phyloP scores from a whole-genome alignment of 2,329 filamentous ascomycete species.

The Ambrosiella xylebori region DNA sequence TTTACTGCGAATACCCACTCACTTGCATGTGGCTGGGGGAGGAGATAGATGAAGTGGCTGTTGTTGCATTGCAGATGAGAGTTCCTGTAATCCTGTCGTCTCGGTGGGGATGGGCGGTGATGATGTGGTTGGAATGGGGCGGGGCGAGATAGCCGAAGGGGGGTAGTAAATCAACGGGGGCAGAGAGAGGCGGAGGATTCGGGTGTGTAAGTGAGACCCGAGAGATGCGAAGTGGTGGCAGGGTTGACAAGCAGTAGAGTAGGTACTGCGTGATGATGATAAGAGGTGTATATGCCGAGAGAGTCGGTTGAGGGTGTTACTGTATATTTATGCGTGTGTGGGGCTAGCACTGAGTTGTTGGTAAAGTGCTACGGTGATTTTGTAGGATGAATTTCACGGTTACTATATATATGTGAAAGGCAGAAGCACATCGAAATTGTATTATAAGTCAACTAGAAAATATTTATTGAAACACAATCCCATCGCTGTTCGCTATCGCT shows the following conservation, averaged over 20 bases:
- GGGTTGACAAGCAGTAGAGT: no score
- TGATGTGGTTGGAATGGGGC: neutral
- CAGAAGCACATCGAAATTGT: neutral
- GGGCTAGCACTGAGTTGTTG: no score
- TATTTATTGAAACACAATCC: neutral
- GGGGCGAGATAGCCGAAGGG: no score
- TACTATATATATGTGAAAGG: neutral
- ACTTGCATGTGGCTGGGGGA: no score
- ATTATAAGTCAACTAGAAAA: neutral
- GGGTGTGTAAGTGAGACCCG: neutral
- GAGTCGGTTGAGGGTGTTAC: no score
- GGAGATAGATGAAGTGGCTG: neutral
- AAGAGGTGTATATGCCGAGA: neutral
- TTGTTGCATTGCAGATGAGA: neutral
- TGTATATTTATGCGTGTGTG: no score
- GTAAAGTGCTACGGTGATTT: no score
- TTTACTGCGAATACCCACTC: no score
- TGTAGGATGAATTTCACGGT: no score
- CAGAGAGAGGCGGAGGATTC: neutral
- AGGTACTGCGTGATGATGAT: neutral
- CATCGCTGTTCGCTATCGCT: slow-evolving; percentile 1
- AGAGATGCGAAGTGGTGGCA: neutral
- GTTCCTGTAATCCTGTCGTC: neutral
- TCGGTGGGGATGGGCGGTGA: neutral
- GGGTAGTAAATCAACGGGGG: neutral